These are phyloP conservation scores for Clonostachys sp. DNA, from an alignment of 2,329 filamentous ascomycete genomes.

Conservation along the genomic window DNA sequence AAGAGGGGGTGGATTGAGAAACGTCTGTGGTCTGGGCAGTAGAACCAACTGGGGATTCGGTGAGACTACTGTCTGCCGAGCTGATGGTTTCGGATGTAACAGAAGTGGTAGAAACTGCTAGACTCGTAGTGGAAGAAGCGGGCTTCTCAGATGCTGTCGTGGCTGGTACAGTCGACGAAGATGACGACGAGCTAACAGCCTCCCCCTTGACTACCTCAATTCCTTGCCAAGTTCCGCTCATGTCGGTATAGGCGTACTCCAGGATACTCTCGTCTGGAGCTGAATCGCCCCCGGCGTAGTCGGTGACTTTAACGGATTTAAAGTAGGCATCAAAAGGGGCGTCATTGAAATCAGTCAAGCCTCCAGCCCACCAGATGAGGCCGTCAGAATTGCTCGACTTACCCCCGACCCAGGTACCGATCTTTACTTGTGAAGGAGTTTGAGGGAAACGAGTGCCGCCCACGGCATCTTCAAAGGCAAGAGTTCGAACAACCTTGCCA, in stretches of 20 bases:
- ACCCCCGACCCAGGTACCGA: constrained; percentile 65
- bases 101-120: no score
- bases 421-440: constrained; percentile 67
- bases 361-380: constrained; percentile 68
- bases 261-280: constrained; percentile 31
- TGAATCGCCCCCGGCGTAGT: constrained; percentile 46
- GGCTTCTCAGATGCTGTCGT: no score
- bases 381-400: constrained; percentile 56
- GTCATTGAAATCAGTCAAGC: constrained; percentile 49
- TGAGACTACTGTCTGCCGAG: no score
- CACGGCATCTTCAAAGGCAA: constrained; percentile 54
- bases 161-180: background rate
- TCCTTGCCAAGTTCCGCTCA: constrained; percentile 41
- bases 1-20: constrained; percentile 1
- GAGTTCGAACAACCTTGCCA: constrained; percentile 54
- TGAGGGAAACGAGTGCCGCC: constrained; percentile 61
- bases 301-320: constrained; percentile 47
- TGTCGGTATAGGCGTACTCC: constrained; percentile 48
- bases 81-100: no score
- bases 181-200: constrained; percentile 6
- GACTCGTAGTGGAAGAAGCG: no score
- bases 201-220: constrained; percentile 22
- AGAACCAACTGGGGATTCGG: no score
- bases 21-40: background rate
- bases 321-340: constrained; percentile 52